Conservation (phyloP, 139 green algal species). For the Yamagishiella unicocca region DNA sequence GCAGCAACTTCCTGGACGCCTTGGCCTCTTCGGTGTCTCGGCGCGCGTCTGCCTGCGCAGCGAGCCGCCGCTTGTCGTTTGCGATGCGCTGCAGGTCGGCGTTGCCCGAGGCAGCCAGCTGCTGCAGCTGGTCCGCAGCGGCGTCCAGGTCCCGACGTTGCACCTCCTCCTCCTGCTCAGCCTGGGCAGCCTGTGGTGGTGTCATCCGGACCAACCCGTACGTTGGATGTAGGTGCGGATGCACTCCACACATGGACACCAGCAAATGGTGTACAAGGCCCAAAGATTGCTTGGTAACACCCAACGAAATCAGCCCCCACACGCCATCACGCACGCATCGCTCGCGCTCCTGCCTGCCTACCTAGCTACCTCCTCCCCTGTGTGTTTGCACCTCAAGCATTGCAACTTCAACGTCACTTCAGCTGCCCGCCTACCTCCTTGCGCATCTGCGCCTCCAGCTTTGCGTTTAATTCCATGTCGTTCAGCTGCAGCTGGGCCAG, state of each 20-base stretch:
- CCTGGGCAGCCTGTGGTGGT: neutral
- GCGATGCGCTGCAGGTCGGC: slow-evolving; percentile 21
- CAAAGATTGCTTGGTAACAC: too few species aligned
- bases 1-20: neutral
- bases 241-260: too few species aligned
- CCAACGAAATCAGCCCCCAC: too few species aligned
- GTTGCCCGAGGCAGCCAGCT: neutral
- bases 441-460: slow-evolving; percentile 15
- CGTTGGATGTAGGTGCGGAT: too few species aligned
- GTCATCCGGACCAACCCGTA: too few species aligned
- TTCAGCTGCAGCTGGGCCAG: slow-evolving; percentile 35
- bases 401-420: too few species aligned
- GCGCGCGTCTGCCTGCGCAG: neutral
- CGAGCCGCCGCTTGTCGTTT: slow-evolving; percentile 25
- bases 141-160: neutral
- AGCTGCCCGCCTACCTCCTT: neutral
- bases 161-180: neutral
- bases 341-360: too few species aligned
- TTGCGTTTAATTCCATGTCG: slow-evolving; percentile 43
- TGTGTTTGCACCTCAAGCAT: too few species aligned
- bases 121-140: neutral
- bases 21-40: neutral
- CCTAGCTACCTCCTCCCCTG: too few species aligned
- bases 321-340: too few species aligned
- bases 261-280: too few species aligned